Base-by-base conservation (phyloP, 1,284 basidiomycete genomes). In the Somion occarium region DNA sequence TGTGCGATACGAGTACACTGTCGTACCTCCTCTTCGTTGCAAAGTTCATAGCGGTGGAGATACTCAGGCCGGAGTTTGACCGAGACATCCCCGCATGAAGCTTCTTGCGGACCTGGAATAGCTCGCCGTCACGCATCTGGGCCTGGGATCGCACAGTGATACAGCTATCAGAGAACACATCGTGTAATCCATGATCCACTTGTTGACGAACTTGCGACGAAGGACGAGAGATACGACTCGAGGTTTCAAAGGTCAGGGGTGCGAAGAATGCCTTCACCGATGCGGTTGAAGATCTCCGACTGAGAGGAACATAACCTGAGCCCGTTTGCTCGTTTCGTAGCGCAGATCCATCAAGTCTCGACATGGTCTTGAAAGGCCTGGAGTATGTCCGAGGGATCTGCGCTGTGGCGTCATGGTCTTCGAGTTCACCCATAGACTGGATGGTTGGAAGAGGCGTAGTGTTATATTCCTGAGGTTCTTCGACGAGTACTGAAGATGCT, bases 131-230 rank as follows among this genome's bases (percentile, higher is more conserved):
- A 53, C 74, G 79, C 48, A 75, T 73, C 52, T 73, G 76, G 3
- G 83, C 83, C 48, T 83, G 75, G 30, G 75, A 41, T 76, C 84
- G 42, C n/a, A 82, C 83, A 7, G 73, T 74, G 38, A 82, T 62
- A 54, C 84, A 83, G 18, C 73, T 70, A 53, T 82, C 76, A 11
- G 87, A 88, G 56, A 83, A 77, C 45, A 91, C 79, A 56, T 91
- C 88, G 47, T 76, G 73, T 18, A 91, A 68, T 12, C 78, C 81
- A 43, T 80, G 76, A 56, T 91, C 87, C 30, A 88, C 79, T 46
- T 80, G 76, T 24, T 80, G 74, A 19, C 91, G 82, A 26, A 85
- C 82, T 27, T 79, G 73, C 13, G 78, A 70, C 5, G 89, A 85
- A 7, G 83, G 82, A 7, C 90, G 82, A 37, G 87, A 72, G 44